phyloP scores from a whole-genome alignment of 2,329 filamentous ascomycete genomes.

The Trichoderma sp. region DNA sequence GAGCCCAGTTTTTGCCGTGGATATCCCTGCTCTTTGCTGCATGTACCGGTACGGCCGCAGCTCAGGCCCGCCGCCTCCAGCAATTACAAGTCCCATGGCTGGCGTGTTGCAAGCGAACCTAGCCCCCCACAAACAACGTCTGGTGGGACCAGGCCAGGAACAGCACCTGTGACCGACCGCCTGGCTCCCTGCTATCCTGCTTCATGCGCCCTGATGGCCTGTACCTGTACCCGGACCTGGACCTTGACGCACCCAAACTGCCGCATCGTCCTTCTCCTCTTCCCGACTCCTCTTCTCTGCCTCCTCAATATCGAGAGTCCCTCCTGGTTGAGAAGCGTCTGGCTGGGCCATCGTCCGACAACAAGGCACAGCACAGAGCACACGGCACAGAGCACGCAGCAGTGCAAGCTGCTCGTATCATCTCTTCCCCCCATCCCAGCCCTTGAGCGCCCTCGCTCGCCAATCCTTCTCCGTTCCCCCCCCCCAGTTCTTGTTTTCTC shows the following conservation, averaged over 20 bases:
- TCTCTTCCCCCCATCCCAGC: not conserved
- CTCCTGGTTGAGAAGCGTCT: slow-evolving; percentile 4
- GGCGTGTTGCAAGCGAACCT: not conserved
- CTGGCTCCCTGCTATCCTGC: not conserved
- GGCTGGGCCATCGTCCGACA: slow-evolving; percentile 10
- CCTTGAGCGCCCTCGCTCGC: slow-evolving; percentile 3
- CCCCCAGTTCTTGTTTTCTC: slow-evolving; percentile 10
- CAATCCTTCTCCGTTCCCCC: not conserved
- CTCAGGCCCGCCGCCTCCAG: not conserved
- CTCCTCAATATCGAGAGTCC: not conserved
- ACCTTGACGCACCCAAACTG: not conserved
- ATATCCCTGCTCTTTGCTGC: not conserved
- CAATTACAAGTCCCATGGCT: not conserved
- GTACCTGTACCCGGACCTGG: not conserved
- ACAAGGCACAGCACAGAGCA: not conserved
- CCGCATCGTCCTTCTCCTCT: slow-evolving; percentile 2
- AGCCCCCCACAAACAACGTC: not conserved
- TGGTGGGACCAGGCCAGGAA: not conserved
- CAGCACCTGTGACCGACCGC: not conserved
- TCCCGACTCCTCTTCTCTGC: slow-evolving; percentile 3
- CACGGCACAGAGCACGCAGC: not conserved
- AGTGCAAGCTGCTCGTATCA: not conserved
- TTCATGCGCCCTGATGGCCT: not conserved
- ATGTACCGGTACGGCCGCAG: not conserved
- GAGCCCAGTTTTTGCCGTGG: not conserved